Evolutionary conservation across 345 rosid species (phyloP).

Genomic region (Eucalyptus curtisii): DNA sequence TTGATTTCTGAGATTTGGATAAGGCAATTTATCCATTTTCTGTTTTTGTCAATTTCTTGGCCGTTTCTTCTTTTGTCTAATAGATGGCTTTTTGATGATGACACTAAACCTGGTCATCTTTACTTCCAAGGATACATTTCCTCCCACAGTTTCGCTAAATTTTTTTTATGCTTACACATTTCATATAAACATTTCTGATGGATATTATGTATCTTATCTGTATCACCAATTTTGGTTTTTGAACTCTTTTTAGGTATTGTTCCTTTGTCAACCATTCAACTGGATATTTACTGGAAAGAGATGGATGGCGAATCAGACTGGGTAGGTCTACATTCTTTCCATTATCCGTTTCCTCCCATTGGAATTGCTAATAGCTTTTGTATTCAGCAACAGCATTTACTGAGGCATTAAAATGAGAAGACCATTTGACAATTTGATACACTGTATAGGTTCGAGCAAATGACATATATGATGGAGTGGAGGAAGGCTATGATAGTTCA

Average conservation of each 20-base stretch:
- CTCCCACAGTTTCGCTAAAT: background rate
- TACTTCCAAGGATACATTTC: background rate
- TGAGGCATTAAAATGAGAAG: background rate
- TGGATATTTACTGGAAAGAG: slow-evolving; percentile 83
- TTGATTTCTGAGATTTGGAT: background rate
- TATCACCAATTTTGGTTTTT: background rate
- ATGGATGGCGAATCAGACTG: slow-evolving; percentile 96
- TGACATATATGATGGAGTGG: slow-evolving; percentile 54
- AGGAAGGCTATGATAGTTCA: slow-evolving; percentile 88
- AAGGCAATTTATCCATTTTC: background rate
- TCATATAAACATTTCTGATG: background rate
- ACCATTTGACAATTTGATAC: background rate
- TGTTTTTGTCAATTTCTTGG: background rate
- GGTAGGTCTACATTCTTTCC: slow-evolving; percentile 31
- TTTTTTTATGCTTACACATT: background rate
- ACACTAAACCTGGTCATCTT: background rate
- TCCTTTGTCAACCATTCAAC: slow-evolving; percentile 55
- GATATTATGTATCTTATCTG: background rate
- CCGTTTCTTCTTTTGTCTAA: background rate
- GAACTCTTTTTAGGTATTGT: slow-evolving; percentile 51
- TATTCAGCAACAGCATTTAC: background rate
- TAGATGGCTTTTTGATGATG: background rate
- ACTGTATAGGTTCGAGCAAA: slow-evolving; percentile 56
- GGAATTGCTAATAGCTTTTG: background rate
- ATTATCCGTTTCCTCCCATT: background rate